Evolutionary conservation across 352 stramenopile genomes (phyloP), one percentile per base, ranked within the genome.

Genomic region (Globisporangium spinosum): DNA sequence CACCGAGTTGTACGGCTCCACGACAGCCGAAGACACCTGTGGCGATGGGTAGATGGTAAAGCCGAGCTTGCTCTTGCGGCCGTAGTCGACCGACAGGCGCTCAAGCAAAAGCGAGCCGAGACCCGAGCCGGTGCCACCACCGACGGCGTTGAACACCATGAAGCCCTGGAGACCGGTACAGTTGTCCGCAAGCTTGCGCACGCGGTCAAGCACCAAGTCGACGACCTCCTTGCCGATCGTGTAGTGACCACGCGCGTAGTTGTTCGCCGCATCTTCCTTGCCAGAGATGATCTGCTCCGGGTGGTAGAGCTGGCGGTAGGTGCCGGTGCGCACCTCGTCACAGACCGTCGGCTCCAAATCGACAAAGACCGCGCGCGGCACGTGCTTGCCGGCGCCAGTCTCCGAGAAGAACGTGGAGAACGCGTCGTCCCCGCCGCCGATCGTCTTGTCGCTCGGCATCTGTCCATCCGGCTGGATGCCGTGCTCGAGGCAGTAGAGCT

Each of bases 1-100:
- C 61, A 99, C 95, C 22, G 90, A 98, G 93, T 99, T 99, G 92
- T 99, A 99, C 25, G 97, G 97, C 79, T 99, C 96, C 2, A 99
- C 97, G 34, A 99, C 97, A 29, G 96, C 95, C 38, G 94, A 98
- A 5, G 94, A 98, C 58, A 99, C 91, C 75, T 98, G 91, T 3
- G 97, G 97, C 51, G 96, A 98, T 45, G 97, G 97, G 77, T 98
- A 98, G 60, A 99, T 97, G 32, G 97, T 97, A 77, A 99, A 99
- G 20, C 94, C 98, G 29, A 99, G 89, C 86, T 99, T 99, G 64
- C 94, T 98, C 85, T 99, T 99, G 76, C 96, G 93, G 49, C 95
- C 95, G 78, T 99, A 99, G 80, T 99, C 97, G 58, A 99, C 97
- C 15, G 90, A 98, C 20, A 99, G 80, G 65, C 96, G 93, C 77